A percentile compares a stretch with the other conserved stretches of the same genome.
phyloP scores from a whole-genome alignment of 208 protist genomes.

The Leishmania amazonensis region DNA sequence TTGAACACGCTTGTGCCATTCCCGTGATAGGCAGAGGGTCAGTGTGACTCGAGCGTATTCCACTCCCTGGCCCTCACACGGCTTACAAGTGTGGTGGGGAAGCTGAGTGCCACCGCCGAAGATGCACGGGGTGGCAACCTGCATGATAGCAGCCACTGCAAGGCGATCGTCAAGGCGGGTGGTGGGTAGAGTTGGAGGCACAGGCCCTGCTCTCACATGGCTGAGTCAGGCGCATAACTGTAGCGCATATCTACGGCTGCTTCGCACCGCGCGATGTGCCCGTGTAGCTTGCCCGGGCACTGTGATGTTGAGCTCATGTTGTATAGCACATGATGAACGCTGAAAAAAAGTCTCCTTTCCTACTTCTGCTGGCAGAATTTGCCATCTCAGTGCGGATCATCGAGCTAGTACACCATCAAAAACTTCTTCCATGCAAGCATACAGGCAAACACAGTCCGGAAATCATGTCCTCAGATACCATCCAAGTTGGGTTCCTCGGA shows the following conservation, averaged over 20 bases:
- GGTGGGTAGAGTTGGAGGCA: neutral
- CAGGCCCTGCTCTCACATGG: neutral
- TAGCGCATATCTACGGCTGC: neutral
- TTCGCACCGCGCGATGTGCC: no score
- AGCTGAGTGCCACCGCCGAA: neutral
- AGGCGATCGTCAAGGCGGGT: neutral
- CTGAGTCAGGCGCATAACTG: neutral
- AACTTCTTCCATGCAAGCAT: neutral
- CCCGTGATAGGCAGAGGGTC: neutral
- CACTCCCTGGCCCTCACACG: neutral
- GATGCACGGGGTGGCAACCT: neutral
- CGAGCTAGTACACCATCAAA: neutral
- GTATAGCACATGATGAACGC: neutral
- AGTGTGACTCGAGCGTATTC: neutral
- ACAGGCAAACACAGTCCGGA: neutral
- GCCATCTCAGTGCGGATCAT: neutral
- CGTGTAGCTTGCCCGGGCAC: neutral
- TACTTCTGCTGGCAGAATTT: neutral
- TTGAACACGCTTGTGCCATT: neutral
- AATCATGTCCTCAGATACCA: constrained; percentile 17
- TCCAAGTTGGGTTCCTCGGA: constrained; percentile 50
- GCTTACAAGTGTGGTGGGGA: neutral
- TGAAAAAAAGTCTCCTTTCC: neutral
- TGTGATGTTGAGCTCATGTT: neutral
- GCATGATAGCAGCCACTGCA: neutral